A percentile compares a stretch with the other conserved stretches of the same genome.
Evolutionary conservation across 305 asterid species (phyloP).

Genomic region (Solanum hybrid): DNA sequence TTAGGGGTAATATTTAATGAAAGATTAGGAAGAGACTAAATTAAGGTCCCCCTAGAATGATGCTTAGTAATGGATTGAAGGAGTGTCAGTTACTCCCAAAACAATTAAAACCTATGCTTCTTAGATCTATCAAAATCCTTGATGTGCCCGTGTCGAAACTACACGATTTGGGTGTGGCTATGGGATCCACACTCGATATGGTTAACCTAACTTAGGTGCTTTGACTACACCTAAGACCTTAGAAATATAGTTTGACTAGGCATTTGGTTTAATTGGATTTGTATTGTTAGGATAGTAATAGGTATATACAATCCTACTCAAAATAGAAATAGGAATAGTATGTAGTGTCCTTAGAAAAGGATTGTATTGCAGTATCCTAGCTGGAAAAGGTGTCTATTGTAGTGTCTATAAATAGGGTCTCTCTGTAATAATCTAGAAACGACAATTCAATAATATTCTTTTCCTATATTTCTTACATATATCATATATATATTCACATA

Average conservation of each 20-base stretch:
- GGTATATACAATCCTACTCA: not conserved
- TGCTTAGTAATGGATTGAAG: not conserved
- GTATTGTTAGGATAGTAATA: not conserved
- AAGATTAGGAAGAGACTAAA: not conserved
- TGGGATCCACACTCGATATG: not conserved
- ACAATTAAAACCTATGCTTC: not conserved
- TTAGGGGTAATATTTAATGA: not conserved
- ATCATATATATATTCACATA: not conserved
- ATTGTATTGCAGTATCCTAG: not conserved
- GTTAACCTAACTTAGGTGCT: not conserved
- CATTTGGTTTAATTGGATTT: not conserved
- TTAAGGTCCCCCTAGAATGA: not conserved
- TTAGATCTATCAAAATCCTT: not conserved
- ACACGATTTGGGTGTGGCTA: not conserved
- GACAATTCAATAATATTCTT: not conserved
- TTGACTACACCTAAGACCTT: not conserved
- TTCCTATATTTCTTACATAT: not conserved
- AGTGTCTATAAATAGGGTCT: not conserved
- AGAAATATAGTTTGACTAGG: not conserved
- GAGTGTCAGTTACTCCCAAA: not conserved
- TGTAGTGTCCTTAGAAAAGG: not conserved
- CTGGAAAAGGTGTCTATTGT: not conserved
- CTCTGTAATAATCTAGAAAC: not conserved
- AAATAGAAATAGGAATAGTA: not conserved
- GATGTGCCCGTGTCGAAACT: not conserved